Evolutionary conservation across 257 asterid genomes (phyloP).

Genomic region (Nicotiana tabacum): DNA sequence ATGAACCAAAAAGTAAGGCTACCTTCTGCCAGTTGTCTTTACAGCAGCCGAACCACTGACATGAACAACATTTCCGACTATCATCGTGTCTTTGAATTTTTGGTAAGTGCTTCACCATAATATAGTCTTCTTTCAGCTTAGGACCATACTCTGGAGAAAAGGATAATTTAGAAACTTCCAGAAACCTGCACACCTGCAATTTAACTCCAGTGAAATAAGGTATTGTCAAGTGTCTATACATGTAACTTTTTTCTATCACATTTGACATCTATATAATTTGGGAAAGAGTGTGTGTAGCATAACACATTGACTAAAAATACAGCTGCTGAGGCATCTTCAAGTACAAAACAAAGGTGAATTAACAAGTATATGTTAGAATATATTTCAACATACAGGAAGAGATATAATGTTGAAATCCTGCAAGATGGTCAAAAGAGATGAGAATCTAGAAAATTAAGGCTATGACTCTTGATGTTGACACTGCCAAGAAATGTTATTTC

Average conservation of each 20-base stretch:
- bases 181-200: conserved; percentile 75
- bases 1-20: conserved; percentile 16
- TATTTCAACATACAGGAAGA: not conserved
- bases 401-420: not conserved
- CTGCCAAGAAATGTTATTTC: not conserved
- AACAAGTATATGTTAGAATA: not conserved
- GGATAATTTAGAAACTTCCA: conserved; percentile 88
- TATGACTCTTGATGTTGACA: not conserved
- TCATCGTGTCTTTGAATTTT: conserved; percentile 30
- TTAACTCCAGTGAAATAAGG: conserved; percentile 1
- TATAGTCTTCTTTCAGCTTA: conserved; percentile 81
- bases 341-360: not conserved
- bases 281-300: not conserved
- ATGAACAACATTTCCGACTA: conserved; percentile 52
- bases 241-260: not conserved
- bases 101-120: conserved; percentile 89
- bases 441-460: not conserved
- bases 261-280: not conserved
- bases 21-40: conserved; percentile 99
- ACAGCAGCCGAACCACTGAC: conserved; percentile 73
- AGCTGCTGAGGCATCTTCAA: conserved; percentile 3
- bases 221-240: not conserved
- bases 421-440: not conserved
- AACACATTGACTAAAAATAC: not conserved
- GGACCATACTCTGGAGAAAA: conserved; percentile 95